Evolutionary conservation across 2,329 filamentous ascomycete species (phyloP).

Genomic region (Fusarium mexicanum): DNA sequence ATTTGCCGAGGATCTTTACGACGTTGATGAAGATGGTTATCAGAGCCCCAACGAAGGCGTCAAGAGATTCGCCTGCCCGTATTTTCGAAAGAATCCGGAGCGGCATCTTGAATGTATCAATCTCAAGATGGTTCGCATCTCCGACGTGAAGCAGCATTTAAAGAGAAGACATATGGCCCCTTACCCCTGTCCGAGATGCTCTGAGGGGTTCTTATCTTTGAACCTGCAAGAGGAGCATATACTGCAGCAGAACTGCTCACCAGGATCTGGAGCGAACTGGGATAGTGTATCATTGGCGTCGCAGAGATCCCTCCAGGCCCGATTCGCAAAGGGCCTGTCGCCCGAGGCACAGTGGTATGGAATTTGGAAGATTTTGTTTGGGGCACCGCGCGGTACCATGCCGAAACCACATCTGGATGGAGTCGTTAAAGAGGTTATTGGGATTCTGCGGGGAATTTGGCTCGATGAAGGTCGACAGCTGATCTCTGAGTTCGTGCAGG

Average conservation of each 20-base stretch:
- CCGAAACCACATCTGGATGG: not conserved
- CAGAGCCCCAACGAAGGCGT: rapidly evolving
- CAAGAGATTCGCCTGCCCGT: not conserved
- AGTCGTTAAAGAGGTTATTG: not conserved
- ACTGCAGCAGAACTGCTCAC: rapidly evolving
- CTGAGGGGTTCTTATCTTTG: rapidly evolving
- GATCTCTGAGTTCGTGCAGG: rapidly evolving
- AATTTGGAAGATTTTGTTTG: not conserved
- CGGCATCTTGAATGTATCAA: not conserved
- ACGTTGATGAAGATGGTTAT: rapidly evolving
- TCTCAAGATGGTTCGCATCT: not conserved
- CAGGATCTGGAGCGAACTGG: rapidly evolving
- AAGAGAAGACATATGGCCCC: not conserved
- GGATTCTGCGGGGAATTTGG: not conserved
- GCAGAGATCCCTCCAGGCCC: rapidly evolving
- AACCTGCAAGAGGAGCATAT: not conserved
- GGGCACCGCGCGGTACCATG: not conserved
- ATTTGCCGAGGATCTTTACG: rapidly evolving
- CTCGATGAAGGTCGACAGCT: not conserved
- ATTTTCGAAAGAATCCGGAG: not conserved
- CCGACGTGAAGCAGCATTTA: not conserved
- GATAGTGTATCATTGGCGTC: not conserved
- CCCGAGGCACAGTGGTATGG: not conserved
- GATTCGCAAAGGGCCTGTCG: rapidly evolving
- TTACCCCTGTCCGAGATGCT: not conserved